A percentile compares a stretch with the other conserved stretches of the same genome.
Evolutionary conservation across 805 yeast species (phyloP).

Genomic region (Zygosaccharomyces bisporus): DNA sequence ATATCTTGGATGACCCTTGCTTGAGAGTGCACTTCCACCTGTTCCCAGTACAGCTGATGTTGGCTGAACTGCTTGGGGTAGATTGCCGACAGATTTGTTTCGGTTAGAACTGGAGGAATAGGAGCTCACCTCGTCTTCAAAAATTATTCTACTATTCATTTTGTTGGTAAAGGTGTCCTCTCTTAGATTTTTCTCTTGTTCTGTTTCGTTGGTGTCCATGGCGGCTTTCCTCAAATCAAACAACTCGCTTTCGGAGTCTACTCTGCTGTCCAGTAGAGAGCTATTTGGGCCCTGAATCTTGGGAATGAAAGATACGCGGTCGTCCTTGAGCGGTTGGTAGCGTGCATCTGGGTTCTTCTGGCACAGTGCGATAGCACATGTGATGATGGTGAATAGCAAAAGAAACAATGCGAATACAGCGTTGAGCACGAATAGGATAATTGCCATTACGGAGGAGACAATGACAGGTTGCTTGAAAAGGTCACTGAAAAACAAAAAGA

Average conservation of each 20-base stretch:
- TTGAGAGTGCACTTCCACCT: conserved; percentile 9
- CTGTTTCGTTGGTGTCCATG: conserved; percentile 36
- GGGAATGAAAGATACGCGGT: conserved; percentile 91
- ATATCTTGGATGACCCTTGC: conserved; percentile 17
- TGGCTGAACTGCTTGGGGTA: conserved; percentile 25
- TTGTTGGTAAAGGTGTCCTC: conserved; percentile 23
- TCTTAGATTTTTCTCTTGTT: conserved; percentile 27
- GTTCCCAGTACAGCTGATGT: conserved; percentile 30
- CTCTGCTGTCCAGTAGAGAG: conserved; percentile 20
- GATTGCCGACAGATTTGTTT: conserved; percentile 7
- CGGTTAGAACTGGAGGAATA: conserved; percentile 15
- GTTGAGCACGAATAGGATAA: conserved; percentile 82
- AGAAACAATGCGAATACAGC: conserved; percentile 83
- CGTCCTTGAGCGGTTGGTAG: conserved; percentile 95
- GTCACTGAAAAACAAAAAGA: conserved; percentile 85
- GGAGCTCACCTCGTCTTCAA: conserved; percentile 21
- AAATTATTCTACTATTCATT: conserved; percentile 13
- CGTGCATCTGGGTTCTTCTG: conserved; percentile 92
- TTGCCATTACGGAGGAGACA: conserved; percentile 89
- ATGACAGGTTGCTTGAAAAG: conserved; percentile 78
- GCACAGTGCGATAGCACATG: conserved; percentile 78
- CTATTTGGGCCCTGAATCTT: conserved; percentile 43
- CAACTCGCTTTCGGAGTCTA: conserved; percentile 32
- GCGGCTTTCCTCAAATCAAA: conserved; percentile 38
- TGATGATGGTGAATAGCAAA: conserved; percentile 78